Evolutionary conservation across 306 rosid genomes (phyloP).

Genomic region (Lathyrus sativus): DNA sequence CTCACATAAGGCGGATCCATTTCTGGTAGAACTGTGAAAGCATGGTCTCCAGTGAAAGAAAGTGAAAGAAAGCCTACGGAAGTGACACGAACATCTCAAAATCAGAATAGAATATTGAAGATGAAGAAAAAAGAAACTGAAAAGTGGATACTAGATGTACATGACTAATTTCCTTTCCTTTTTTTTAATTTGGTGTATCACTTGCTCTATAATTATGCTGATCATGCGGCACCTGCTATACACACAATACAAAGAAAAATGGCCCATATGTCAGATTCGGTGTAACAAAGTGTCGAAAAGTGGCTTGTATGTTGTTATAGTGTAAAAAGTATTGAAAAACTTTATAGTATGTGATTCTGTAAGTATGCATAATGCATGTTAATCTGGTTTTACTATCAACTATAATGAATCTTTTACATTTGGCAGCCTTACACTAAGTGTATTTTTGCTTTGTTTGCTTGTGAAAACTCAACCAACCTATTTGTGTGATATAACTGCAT

Average conservation of each 20-base stretch:
- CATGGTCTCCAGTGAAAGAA: neutral
- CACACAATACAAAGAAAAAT: neutral
- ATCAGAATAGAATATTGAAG: neutral
- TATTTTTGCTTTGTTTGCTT: neutral
- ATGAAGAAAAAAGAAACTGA: neutral
- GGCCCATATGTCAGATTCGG: neutral
- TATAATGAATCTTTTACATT: conserved; percentile 18
- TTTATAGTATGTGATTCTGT: neutral
- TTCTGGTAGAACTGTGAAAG: neutral
- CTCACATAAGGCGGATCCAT: neutral
- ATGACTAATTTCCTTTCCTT: conserved; percentile 14
- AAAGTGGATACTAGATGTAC: conserved; percentile 18
- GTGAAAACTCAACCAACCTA: neutral
- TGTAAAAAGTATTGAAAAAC: conserved; percentile 1
- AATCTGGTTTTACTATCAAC: neutral
- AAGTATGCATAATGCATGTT: conserved; percentile 2
- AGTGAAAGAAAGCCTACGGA: neutral
- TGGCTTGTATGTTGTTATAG: neutral
- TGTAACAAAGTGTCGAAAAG: conserved; percentile 5
- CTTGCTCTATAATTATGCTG: neutral
- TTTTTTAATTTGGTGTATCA: neutral
- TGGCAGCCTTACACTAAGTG: neutral
- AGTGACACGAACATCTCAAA: conserved; percentile 4
- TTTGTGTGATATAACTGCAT: no score
- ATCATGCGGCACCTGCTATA: conserved; percentile 5